These are phyloP conservation scores for Yueomyces sp. DNA, from an alignment of 805 yeast genomes.

Conservation along the genomic window DNA sequence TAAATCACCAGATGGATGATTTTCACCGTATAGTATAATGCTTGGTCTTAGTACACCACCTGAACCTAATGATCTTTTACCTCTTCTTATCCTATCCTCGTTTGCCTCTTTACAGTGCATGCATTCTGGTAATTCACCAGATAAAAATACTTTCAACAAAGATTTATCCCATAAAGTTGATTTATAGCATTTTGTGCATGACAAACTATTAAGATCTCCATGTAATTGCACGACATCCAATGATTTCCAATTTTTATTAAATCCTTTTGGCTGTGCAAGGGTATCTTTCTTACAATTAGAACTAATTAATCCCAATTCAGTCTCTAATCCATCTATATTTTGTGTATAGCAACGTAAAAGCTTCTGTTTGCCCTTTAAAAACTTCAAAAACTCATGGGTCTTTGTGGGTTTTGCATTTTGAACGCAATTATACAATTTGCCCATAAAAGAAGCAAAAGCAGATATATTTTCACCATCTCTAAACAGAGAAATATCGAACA, in stretches of 20 bases:
- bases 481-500: conserved; percentile 79
- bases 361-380: conserved; percentile 46
- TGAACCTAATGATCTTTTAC: conserved; percentile 59
- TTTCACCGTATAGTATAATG: conserved; percentile 86
- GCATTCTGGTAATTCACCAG: conserved; percentile 69
- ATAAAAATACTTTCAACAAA: conserved; percentile 32
- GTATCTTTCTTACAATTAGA: conserved; percentile 28
- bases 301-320: conserved; percentile 44
- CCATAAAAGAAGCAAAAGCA: conserved; percentile 85
- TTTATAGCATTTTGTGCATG: conserved; percentile 61
- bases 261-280: conserved; percentile 6
- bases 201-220: conserved; percentile 67
- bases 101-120: conserved; percentile 47
- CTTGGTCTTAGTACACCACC: conserved; percentile 78
- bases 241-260: conserved; percentile 38
- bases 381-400: conserved; percentile 63
- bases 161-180: conserved; percentile 49
- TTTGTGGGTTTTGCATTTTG: conserved; percentile 63
- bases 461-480: conserved; percentile 49
- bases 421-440: conserved; percentile 53
- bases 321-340: conserved; percentile 83
- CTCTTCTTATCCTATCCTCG: conserved; percentile 43
- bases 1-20: conserved; percentile 78
- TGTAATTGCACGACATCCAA: conserved; percentile 79
- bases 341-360: conserved; percentile 84